Evolutionary conservation across 306 rosid genomes (phyloP), one percentile per base, ranked within the genome.

Genomic region (Inga oerstediana): DNA sequence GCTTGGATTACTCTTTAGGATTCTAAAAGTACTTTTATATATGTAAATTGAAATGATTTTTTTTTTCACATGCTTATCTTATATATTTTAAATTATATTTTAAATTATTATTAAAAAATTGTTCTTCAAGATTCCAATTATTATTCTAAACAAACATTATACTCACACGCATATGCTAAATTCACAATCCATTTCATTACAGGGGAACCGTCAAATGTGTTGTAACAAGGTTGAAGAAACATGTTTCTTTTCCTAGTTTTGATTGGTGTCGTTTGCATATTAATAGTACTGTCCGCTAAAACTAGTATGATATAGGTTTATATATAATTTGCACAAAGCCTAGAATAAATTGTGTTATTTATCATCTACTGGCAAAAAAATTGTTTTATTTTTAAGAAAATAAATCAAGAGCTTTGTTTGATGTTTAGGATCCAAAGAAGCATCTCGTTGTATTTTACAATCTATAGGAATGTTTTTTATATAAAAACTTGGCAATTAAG

Each of bases 161-260:
- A 62, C 72, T 44, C 70, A 34, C 72, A 30, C 20, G 2, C 44
- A 5, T 10, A 46, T 71, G 5, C 8, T 39, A 49, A 14, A 45
- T 7, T 35, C 30, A 56, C 43, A 16, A 41, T 72, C n/a, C 15
- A 32, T 22, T 52, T 83, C 24, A 76, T 84, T 64, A 76, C 84
- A 54, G 68, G 72, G 51, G 16, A 75, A 87, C 77, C 82, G 85
- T 74, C 77, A 43, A 75, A 32, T 56, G 72, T 20, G 68, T 9
- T 24, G 54, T 16, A 19, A 17, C 24, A 16, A 54, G 17, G 22
- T 19, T 54, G 61, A 54, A 52, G 17, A 64, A 83, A 54, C n/a
- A 12, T n/a, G 10, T 51, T 51, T 51, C 22, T 5, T 17, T 52
- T 15, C 5, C 3, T 4, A 7, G 8, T n/a, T 58, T 58, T 1